phyloP scores from a whole-genome alignment of 2,329 filamentous ascomycete species.

The Colletotrichum phormii region DNA sequence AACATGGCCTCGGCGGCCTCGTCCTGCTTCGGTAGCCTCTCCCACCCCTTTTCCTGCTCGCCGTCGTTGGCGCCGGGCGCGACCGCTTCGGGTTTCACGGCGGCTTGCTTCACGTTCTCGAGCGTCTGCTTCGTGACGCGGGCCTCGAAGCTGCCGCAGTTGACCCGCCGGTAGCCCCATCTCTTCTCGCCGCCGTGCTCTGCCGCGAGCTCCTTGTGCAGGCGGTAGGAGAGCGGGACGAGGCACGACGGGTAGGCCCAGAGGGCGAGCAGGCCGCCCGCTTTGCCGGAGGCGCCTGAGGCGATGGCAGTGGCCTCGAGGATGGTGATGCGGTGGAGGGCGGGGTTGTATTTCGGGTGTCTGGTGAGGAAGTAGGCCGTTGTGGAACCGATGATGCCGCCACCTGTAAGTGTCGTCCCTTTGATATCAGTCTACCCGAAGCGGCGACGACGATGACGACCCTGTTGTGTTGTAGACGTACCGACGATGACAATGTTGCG shows the following conservation, averaged over 20 bases:
- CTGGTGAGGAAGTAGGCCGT: slow-evolving; percentile 92
- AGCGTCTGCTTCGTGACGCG: slow-evolving; percentile 51
- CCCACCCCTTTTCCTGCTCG: slow-evolving; percentile 61
- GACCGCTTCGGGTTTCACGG: slow-evolving; percentile 32
- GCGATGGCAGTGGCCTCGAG: slow-evolving; percentile 89
- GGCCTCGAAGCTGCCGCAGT: slow-evolving; percentile 72
- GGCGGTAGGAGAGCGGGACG: slow-evolving; percentile 84
- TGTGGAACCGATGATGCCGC: slow-evolving; percentile 92
- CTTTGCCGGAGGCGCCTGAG: slow-evolving; percentile 93
- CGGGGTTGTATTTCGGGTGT: slow-evolving; percentile 82
- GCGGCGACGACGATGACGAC: not conserved
- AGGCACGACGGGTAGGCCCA: slow-evolving; percentile 92
- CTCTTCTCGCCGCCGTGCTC: slow-evolving; percentile 81
- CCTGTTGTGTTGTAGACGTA: slow-evolving; percentile 42
- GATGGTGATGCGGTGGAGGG: slow-evolving; percentile 82
- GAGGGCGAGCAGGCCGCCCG: slow-evolving; percentile 87
- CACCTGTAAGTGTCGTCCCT: slow-evolving; percentile 66
- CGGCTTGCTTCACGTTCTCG: slow-evolving; percentile 42
- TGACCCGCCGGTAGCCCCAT: slow-evolving; percentile 89
- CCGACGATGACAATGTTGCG: slow-evolving; percentile 64
- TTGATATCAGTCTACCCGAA: slow-evolving; percentile 14
- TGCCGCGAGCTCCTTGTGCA: slow-evolving; percentile 86
- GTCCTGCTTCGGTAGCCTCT: slow-evolving; percentile 72
- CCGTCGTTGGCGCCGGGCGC: slow-evolving; percentile 16
- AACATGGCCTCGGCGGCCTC: slow-evolving; percentile 58